These are phyloP conservation scores for Dictyophora rubrovolvata DNA, from an alignment of 768 basidiomycete genomes.

Conservation along the genomic window DNA sequence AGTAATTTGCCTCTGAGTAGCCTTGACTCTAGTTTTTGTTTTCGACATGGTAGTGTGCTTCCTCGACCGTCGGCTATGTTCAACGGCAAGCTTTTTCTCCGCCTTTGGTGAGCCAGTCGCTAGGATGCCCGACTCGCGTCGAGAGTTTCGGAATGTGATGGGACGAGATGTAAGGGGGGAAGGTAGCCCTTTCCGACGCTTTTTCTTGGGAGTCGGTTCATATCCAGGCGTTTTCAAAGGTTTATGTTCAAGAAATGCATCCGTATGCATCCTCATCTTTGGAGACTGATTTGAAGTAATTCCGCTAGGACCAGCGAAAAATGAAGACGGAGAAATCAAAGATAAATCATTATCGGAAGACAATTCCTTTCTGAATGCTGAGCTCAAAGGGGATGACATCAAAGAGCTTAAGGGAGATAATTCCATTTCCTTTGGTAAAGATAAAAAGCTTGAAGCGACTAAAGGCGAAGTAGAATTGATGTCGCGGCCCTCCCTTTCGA, in stretches of 20 bases:
- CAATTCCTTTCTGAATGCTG: not conserved
- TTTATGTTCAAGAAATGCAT: no score
- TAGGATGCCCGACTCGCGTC: not conserved
- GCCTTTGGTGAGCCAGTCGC: not conserved
- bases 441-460: not conserved
- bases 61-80: not conserved
- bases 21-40: not conserved
- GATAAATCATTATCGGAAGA: not conserved
- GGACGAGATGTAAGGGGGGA: no score
- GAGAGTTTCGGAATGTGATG: no score
- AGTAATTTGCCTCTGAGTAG: not conserved
- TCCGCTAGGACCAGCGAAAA: no score
- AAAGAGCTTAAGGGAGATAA: conserved; percentile 4
- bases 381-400: not conserved
- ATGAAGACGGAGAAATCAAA: not conserved
- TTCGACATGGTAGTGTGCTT: not conserved
- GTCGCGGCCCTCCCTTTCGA: not conserved
- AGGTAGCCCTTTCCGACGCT: no score
- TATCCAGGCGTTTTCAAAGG: no score
- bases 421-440: not conserved
- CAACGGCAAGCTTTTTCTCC: not conserved
- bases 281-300: no score
- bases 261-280: no score
- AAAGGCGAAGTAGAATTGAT: conserved; percentile 2
- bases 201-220: no score